These are phyloP conservation scores for sunflower (Helianthus annuus) DNA, from an alignment of 129 eudicot genomes.

Conservation along the genomic window DNA sequence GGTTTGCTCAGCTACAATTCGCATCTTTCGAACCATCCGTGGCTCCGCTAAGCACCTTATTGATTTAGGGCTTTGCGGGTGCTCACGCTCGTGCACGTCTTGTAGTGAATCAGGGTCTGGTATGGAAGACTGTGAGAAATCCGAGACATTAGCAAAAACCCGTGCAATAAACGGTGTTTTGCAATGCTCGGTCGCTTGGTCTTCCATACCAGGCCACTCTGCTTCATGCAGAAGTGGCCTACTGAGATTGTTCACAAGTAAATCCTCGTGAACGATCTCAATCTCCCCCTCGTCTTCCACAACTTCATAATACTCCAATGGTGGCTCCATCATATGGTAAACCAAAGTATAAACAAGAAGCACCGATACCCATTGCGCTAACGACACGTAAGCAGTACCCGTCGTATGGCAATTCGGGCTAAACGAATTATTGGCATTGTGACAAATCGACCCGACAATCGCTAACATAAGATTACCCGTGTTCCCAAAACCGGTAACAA, in stretches of 20 bases:
- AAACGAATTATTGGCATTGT: slow-evolving; percentile 46
- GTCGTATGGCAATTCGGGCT: slow-evolving; percentile 50
- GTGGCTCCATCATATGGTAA: slow-evolving; percentile 98
- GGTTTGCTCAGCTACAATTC: slow-evolving; percentile 78
- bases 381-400: slow-evolving; percentile 75
- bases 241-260: slow-evolving; percentile 47
- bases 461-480: slow-evolving; percentile 79
- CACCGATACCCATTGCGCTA: slow-evolving; percentile 85
- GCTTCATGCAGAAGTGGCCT: slow-evolving; percentile 84
- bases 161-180: slow-evolving; percentile 79
- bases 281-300: slow-evolving; percentile 52
- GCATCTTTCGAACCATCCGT: slow-evolving; percentile 61
- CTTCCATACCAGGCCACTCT: slow-evolving; percentile 95
- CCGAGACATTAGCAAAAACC: slow-evolving; percentile 46
- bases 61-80: slow-evolving; percentile 52
- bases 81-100: slow-evolving; percentile 36
- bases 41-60: slow-evolving; percentile 84
- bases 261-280: slow-evolving; percentile 48
- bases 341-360: slow-evolving; percentile 79
- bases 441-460: slow-evolving; percentile 75
- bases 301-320: slow-evolving; percentile 70
- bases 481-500: slow-evolving; percentile 85
- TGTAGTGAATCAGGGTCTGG: slow-evolving; percentile 53
- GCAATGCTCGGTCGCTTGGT: slow-evolving; percentile 68
- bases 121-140: slow-evolving; percentile 43